phyloP scores from a whole-genome alignment of 129 eudicot genomes.

The Arctium minus region DNA sequence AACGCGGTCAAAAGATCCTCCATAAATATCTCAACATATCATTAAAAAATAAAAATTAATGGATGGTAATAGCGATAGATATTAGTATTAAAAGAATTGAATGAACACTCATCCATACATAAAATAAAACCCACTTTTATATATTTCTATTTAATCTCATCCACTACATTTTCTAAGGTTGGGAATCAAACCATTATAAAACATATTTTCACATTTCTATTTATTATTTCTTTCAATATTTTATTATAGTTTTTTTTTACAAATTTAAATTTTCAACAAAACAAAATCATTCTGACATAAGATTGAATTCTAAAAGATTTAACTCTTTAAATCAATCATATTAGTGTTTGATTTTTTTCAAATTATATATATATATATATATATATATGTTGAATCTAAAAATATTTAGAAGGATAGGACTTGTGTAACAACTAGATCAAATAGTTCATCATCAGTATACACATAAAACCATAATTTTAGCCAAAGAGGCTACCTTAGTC shows the following conservation, averaged over 20 bases:
- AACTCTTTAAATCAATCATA: too few species aligned
- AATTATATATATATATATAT: too few species aligned
- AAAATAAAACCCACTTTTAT: background rate
- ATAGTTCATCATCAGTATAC: background rate
- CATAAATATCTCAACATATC: background rate
- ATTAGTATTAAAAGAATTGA: slow-evolving; percentile 8
- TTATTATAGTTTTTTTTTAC: background rate
- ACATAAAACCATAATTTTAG: background rate
- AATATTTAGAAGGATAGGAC: background rate
- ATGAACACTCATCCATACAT: slow-evolving; percentile 28
- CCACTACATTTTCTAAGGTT: slow-evolving; percentile 37
- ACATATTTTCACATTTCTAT: background rate
- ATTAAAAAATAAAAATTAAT: background rate
- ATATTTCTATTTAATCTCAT: slow-evolving; percentile 23
- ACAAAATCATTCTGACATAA: too few species aligned
- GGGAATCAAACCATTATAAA: background rate
- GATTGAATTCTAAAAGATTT: too few species aligned
- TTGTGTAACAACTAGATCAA: background rate
- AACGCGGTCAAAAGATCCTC: background rate
- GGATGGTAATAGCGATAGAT: background rate
- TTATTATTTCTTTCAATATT: background rate
- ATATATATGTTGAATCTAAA: too few species aligned
- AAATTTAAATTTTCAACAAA: background rate
- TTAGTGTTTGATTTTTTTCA: too few species aligned
- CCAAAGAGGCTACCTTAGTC: background rate